A percentile compares a stretch with the other conserved stretches of the same genome.
Evolutionary conservation across 2,329 filamentous ascomycete genomes (phyloP).

Genomic region (Cytospora mali): DNA sequence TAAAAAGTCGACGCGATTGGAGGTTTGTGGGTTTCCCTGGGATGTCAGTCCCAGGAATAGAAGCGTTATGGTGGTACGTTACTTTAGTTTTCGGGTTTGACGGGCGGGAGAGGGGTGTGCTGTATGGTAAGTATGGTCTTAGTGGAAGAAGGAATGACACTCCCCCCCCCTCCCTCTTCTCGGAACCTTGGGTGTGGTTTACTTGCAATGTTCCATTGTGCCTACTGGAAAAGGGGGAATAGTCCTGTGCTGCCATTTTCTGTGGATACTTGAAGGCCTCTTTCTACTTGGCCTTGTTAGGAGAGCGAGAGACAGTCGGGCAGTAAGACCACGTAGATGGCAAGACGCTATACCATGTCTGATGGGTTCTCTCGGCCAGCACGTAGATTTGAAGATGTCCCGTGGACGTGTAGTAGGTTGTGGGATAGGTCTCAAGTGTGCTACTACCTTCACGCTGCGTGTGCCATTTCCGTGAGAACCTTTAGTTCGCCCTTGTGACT

Average conservation of each 20-base stretch:
- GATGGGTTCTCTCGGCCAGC: not conserved
- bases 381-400: not conserved
- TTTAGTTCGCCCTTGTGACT: no score
- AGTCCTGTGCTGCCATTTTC: not conserved
- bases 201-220: not conserved
- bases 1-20: not conserved
- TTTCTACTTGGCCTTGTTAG: not conserved
- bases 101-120: not conserved
- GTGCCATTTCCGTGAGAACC: not conserved
- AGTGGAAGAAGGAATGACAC: no score
- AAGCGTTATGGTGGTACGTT: not conserved
- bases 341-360: not conserved
- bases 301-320: not conserved
- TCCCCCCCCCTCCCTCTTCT: no score
- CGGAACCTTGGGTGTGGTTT: not conserved
- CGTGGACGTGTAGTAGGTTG: not conserved
- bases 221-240: not conserved
- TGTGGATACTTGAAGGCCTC: not conserved
- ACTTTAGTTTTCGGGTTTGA: not conserved
- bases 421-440: not conserved
- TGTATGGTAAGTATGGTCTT: not conserved
- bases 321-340: not conserved
- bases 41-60: no score
- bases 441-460: not conserved
- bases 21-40: no score